Evolutionary conservation across 2,329 filamentous ascomycete species (phyloP).

Genomic region (Harringtonia lauricola): DNA sequence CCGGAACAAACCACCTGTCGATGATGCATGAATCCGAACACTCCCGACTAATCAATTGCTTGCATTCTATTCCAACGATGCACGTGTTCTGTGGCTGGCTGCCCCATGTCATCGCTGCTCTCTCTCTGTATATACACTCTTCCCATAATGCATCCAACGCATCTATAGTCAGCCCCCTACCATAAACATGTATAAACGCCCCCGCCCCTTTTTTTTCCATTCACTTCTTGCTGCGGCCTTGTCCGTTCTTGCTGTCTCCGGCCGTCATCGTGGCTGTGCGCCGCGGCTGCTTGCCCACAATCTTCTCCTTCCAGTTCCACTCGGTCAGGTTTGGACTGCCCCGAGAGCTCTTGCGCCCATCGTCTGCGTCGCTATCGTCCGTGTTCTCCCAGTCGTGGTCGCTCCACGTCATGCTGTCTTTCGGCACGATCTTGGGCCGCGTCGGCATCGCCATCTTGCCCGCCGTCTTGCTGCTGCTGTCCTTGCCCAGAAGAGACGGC

Average conservation of each 20-base stretch:
- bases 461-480: too few relatives aligned
- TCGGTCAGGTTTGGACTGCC: too few relatives aligned
- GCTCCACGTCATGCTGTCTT: conserved; percentile 53
- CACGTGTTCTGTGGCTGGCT: too few relatives aligned
- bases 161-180: too few relatives aligned
- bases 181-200: too few relatives aligned
- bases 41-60: neutral
- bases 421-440: neutral
- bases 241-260: too few relatives aligned
- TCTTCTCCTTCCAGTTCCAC: conserved; percentile 8
- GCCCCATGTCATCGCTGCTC: too few relatives aligned
- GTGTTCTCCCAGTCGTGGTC: conserved; percentile 53
- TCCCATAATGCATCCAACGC: too few relatives aligned
- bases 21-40: neutral
- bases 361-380: conserved; percentile 27
- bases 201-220: too few relatives aligned
- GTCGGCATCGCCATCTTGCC: neutral
- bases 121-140: too few relatives aligned
- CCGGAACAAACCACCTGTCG: conserved; percentile 6
- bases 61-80: neutral
- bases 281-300: conserved; percentile 3
- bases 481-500: too few relatives aligned
- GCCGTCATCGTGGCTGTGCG: neutral
- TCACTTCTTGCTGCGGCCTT: neutral
- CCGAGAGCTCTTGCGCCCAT: neutral